These are phyloP conservation scores for Immersiporthe knoxdaviesiana DNA, from an alignment of 2,329 filamentous ascomycete species.

Conservation along the genomic window DNA sequence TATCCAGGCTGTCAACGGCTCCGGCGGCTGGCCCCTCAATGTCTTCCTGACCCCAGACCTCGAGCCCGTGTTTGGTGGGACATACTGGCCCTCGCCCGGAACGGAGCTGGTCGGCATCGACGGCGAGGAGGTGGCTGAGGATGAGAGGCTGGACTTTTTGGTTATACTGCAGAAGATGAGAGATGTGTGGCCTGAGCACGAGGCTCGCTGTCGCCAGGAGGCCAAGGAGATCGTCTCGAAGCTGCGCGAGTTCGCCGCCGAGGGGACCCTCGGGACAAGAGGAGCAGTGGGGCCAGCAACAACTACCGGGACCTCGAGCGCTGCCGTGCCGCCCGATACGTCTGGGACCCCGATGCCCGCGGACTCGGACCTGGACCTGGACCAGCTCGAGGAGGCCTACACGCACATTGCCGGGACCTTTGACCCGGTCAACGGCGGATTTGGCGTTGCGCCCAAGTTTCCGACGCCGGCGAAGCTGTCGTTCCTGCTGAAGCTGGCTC, in stretches of 20 bases:
- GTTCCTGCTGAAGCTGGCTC: slow-evolving; percentile 76
- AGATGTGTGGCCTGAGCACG: slow-evolving; percentile 79
- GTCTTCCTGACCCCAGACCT: slow-evolving; percentile 94
- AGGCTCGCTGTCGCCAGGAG: slow-evolving; percentile 79
- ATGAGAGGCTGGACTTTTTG: slow-evolving; percentile 76
- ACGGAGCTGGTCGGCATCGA: slow-evolving; percentile 51
- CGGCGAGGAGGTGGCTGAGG: slow-evolving; percentile 47
- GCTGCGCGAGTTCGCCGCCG: slow-evolving; percentile 83
- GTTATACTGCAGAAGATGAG: slow-evolving; percentile 80
- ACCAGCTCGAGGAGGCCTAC: slow-evolving; percentile 88
- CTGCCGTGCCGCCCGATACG: slow-evolving; percentile 30
- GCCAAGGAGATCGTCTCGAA: slow-evolving; percentile 81
- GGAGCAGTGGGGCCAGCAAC: slow-evolving; percentile 40
- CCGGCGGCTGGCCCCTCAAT: slow-evolving; percentile 92
- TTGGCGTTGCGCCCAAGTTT: slow-evolving; percentile 83
- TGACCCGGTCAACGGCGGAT: slow-evolving; percentile 78
- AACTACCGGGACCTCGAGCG: slow-evolving; percentile 36
- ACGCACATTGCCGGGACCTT: slow-evolving; percentile 80
- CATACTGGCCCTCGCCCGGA: slow-evolving; percentile 88
- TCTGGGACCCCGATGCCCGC: slow-evolving; percentile 22
- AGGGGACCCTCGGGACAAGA: slow-evolving; percentile 70
- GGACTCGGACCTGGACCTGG: slow-evolving; percentile 78
- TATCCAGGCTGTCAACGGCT: slow-evolving; percentile 87
- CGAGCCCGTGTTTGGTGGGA: slow-evolving; percentile 93
- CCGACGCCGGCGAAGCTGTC: slow-evolving; percentile 83